Conservation (phyloP, 2,329 filamentous ascomycete species). For the Epichloe uncinata region DNA sequence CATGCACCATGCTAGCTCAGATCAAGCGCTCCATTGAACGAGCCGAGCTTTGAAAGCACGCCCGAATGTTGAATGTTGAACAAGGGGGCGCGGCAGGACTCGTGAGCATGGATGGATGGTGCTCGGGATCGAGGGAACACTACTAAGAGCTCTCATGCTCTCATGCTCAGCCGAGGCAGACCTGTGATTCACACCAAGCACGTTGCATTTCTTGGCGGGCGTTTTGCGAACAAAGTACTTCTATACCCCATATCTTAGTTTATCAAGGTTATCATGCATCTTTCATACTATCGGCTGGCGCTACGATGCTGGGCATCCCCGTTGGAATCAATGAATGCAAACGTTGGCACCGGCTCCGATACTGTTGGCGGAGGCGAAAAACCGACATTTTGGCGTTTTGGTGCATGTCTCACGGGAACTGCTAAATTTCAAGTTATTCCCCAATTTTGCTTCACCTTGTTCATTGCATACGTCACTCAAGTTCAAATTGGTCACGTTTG, state of each 20-base stretch:
- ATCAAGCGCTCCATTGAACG: constrained; percentile 19
- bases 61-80: too few relatives aligned
- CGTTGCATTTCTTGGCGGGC: neutral
- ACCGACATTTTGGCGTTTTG: neutral
- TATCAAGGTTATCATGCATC: neutral
- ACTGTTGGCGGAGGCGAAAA: neutral
- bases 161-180: too few relatives aligned
- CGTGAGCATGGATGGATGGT: neutral
- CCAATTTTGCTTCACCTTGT: neutral
- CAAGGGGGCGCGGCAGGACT: too few relatives aligned
- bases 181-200: neutral
- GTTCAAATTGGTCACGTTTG: neutral
- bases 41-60: constrained; percentile 13
- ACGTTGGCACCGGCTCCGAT: neutral
- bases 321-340: neutral
- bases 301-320: neutral
- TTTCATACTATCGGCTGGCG: neutral
- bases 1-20: constrained; percentile 14
- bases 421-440: neutral
- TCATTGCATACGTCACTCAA: neutral
- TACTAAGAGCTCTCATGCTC: neutral
- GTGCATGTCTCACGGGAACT: neutral
- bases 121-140: neutral
- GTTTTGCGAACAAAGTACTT: neutral
- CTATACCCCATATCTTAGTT: neutral